A percentile compares a stretch with the other conserved stretches of the same genome.
These are phyloP conservation scores for Saccharomycopsis capsularis DNA, from an alignment of 805 yeast genomes.

Conservation along the genomic window DNA sequence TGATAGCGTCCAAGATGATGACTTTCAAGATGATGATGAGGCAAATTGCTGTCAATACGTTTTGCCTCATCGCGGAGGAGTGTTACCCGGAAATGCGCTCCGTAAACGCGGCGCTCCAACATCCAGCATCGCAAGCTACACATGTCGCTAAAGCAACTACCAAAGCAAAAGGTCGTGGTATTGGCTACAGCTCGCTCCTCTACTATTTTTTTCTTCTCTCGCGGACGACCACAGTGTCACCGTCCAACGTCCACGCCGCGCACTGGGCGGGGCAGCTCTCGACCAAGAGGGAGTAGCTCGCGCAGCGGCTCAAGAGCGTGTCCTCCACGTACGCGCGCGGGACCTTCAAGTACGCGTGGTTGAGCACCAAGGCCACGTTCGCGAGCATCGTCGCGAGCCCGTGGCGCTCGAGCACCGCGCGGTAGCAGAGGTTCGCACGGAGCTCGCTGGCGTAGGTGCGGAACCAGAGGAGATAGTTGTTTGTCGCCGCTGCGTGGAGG, in stretches of 20 bases:
- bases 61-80: neutral
- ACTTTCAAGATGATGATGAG: conserved; percentile 26
- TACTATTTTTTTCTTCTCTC: neutral
- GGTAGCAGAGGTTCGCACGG: conserved; percentile 3
- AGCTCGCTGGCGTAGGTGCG: conserved; percentile 8
- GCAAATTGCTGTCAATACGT: too few species aligned
- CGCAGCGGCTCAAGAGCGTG: conserved; percentile 2
- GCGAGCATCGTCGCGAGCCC: conserved; percentile 5
- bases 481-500: conserved; percentile 4
- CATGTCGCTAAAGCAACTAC: too few species aligned
- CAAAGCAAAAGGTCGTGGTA: too few species aligned
- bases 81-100: too few species aligned
- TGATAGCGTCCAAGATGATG: conserved; percentile 23
- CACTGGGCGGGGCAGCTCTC: neutral
- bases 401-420: conserved; percentile 1
- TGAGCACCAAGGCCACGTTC: conserved; percentile 1
- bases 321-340: conserved; percentile 9
- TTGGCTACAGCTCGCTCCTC: too few species aligned
- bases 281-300: conserved; percentile 3
- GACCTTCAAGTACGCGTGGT: conserved; percentile 9
- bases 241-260: conserved; percentile 2
- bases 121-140: too few species aligned
- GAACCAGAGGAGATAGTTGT: conserved; percentile 16
- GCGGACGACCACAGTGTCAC: neutral
- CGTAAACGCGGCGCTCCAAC: too few species aligned